Percentiles rank a stretch among this genome's conserved stretches.
phyloP scores from a whole-genome alignment of 2,329 filamentous ascomycete species.

The Botrytis cinerea region DNA sequence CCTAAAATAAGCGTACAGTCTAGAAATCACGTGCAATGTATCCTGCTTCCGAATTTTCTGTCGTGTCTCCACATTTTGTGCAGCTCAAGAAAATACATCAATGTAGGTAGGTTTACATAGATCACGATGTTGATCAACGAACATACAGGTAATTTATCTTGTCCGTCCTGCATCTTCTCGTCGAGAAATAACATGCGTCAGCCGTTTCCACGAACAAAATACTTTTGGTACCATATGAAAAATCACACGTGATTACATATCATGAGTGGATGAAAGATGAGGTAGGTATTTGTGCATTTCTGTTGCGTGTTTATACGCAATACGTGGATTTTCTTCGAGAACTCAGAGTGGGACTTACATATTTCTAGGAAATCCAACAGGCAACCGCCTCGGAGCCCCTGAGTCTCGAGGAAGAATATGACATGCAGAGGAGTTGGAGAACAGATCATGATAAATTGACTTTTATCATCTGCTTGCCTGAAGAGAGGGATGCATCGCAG shows the following conservation, averaged over 20 bases:
- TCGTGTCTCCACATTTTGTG: not conserved
- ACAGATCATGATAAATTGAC: conserved; percentile 82
- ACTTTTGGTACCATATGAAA: conserved; percentile 81
- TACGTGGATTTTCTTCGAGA: rapidly evolving
- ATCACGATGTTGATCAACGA: conserved; percentile 10
- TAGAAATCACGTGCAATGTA: not conserved
- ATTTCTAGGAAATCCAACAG: conserved; percentile 67
- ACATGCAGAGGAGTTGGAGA: conserved; percentile 89
- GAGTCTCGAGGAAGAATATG: conserved; percentile 77
- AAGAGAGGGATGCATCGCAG: not conserved
- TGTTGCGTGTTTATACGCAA: not conserved
- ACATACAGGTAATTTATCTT: not conserved
- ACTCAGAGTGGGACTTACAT: not conserved
- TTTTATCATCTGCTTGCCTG: conserved; percentile 70
- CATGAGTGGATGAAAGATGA: conserved; percentile 82
- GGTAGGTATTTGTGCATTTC: conserved; percentile 19
- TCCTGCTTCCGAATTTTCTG: not conserved
- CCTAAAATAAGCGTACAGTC: too few relatives aligned
- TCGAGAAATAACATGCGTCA: conserved; percentile 42
- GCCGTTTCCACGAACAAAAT: conserved; percentile 66
- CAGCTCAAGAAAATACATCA: not conserved
- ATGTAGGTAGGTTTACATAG: not conserved
- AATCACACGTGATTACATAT: conserved; percentile 79
- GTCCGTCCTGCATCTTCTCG: rapidly evolving
- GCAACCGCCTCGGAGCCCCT: conserved; percentile 88